These are phyloP conservation scores for Porodaedalea pini DNA, from an alignment of 1,284 basidiomycete species.

Conservation along the genomic window DNA sequence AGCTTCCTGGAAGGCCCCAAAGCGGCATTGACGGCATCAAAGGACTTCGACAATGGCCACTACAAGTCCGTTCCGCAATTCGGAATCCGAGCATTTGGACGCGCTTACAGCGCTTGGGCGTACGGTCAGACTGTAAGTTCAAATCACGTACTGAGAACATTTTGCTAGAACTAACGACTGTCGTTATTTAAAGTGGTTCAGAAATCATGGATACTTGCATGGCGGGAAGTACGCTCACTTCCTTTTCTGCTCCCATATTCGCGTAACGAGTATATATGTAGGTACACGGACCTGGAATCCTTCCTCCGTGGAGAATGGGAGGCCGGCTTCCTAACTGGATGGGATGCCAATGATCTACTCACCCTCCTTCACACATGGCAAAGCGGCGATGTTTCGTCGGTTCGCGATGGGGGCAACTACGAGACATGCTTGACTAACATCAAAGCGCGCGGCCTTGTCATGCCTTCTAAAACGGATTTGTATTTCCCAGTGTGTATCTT, in stretches of 20 bases:
- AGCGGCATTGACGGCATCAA: constrained; percentile 51
- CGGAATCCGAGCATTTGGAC: constrained; percentile 52
- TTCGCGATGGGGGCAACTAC: constrained; percentile 43
- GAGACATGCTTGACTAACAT: constrained; percentile 40
- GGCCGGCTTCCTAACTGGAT: constrained; percentile 38
- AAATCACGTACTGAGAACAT: not conserved
- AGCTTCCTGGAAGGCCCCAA: constrained; percentile 62
- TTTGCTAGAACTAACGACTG: not conserved
- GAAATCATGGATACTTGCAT: constrained; percentile 45
- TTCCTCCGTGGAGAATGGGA: constrained; percentile 56
- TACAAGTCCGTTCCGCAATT: constrained; percentile 46
- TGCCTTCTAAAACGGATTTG: constrained; percentile 58
- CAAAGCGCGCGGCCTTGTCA: constrained; percentile 50
- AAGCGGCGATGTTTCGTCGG: constrained; percentile 46
- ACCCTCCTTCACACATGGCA: constrained; percentile 54
- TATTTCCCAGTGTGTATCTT: constrained; percentile 47
- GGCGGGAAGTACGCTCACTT: constrained; percentile 36
- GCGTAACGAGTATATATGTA: constrained; percentile 21
- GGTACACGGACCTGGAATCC: constrained; percentile 45
- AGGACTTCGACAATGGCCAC: constrained; percentile 54
- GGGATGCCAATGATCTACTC: constrained; percentile 59
- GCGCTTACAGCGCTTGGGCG: constrained; percentile 59
- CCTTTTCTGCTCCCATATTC: constrained; percentile 7
- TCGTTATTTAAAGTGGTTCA: constrained; percentile 46
- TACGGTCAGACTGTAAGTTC: constrained; percentile 49